Percentiles rank a stretch among this genome's conserved stretches.
phyloP scores from a whole-genome alignment of 768 basidiomycete species.

The Collybia sordida region DNA sequence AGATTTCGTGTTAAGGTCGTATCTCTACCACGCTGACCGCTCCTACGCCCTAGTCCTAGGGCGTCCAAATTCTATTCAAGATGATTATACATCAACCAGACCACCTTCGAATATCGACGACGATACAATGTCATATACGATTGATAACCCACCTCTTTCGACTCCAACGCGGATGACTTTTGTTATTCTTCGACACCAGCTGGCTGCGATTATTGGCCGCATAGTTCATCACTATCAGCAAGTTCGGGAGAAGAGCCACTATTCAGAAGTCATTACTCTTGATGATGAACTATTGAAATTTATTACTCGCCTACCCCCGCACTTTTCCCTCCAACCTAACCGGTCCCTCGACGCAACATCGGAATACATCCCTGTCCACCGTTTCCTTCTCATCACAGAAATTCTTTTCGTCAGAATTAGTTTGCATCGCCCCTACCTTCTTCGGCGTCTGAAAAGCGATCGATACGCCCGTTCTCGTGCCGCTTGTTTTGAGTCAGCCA shows the following conservation, averaged over 20 bases:
- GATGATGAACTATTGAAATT: constrained; percentile 85
- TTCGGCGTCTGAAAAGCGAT: constrained; percentile 76
- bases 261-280: constrained; percentile 76
- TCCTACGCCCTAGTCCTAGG: constrained; percentile 92
- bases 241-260: constrained; percentile 73
- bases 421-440: constrained; percentile 84
- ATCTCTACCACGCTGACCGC: constrained; percentile 91
- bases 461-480: constrained; percentile 78
- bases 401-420: constrained; percentile 84
- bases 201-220: constrained; percentile 83
- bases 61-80: constrained; percentile 86
- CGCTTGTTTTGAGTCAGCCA: constrained; percentile 90
- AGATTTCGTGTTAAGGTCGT: constrained; percentile 54
- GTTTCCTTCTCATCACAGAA: constrained; percentile 89
- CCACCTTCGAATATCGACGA: constrained; percentile 75
- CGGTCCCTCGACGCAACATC: constrained; percentile 67
- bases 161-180: constrained; percentile 85
- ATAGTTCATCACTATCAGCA: constrained; percentile 95
- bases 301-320: constrained; percentile 72
- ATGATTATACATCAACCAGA: constrained; percentile 83
- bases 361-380: constrained; percentile 74
- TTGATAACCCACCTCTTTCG: constrained; percentile 56
- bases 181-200: constrained; percentile 79
- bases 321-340: constrained; percentile 77
- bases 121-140: constrained; percentile 42